Percentiles rank a stretch among this genome's conserved stretches.
Conservation (phyloP, 306 rosid species). For the Trifolium repens region DNA sequence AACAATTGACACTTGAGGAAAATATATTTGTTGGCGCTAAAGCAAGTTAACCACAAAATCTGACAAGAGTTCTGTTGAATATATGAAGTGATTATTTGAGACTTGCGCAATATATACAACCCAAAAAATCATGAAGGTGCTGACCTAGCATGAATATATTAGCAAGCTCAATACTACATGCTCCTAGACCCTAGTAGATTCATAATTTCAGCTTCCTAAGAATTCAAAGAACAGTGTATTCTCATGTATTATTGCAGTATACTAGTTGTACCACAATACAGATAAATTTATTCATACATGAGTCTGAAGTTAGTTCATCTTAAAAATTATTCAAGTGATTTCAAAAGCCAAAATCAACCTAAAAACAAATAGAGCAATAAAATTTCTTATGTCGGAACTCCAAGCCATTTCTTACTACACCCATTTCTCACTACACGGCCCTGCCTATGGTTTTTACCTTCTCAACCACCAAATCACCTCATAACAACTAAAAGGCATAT, state of each 20-base stretch:
- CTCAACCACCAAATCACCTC: conserved; percentile 34
- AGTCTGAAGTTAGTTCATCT: conserved; percentile 15
- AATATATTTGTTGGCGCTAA: conserved; percentile 11
- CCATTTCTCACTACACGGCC: conserved; percentile 16
- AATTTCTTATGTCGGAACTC: conserved; percentile 7
- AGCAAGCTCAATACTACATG: conserved; percentile 24
- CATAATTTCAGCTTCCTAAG: conserved; percentile 23
- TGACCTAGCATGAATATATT: conserved; percentile 1
- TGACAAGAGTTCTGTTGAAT: neutral
- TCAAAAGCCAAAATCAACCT: conserved; percentile 23
- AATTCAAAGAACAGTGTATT: conserved; percentile 32
- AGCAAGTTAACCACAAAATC: conserved; percentile 20
- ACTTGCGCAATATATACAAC: conserved; percentile 27
- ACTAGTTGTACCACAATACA: neutral
- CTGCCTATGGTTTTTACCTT: conserved; percentile 27
- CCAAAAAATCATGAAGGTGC: conserved; percentile 2
- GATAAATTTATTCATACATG: conserved; percentile 25
- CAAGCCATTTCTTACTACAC: neutral
- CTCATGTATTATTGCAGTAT: conserved; percentile 2
- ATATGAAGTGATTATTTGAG: conserved; percentile 23
- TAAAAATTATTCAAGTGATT: conserved; percentile 6
- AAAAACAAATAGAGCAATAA: conserved; percentile 22
- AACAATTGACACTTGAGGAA: conserved; percentile 31
- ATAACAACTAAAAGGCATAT: conserved; percentile 29
- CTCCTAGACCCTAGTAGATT: neutral